phyloP scores from a whole-genome alignment of 2,329 filamentous ascomycete species.

The Exophiala spinifera region DNA sequence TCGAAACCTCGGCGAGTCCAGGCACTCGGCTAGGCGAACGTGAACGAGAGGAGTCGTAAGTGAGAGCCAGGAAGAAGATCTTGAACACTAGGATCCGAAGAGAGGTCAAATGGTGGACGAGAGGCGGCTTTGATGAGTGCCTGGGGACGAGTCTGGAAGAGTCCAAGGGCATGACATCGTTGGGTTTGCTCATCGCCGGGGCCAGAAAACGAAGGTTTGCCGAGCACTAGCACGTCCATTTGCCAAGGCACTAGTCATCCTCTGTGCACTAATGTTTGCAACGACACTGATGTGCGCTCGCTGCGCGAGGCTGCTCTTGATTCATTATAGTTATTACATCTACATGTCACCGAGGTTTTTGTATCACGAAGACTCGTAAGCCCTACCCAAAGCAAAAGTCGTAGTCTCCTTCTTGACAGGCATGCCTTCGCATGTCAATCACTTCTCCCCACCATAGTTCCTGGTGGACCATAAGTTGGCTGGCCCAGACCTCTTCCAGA shows the following conservation, averaged over 20 bases:
- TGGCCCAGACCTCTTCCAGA: not conserved
- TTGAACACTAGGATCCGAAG: not conserved
- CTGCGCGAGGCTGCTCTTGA: not conserved
- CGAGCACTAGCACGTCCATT: not conserved
- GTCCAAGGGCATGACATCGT: constrained; percentile 17
- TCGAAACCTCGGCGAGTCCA: not conserved
- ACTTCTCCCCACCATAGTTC: constrained; percentile 2
- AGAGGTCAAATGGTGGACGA: not conserved
- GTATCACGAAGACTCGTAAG: not conserved
- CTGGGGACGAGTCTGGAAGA: constrained; percentile 7
- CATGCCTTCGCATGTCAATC: not conserved
- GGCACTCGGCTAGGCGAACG: not conserved
- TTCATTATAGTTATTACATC: too few relatives aligned
- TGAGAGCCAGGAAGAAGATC: too few relatives aligned
- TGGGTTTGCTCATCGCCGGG: not conserved
- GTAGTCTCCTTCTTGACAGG: not conserved
- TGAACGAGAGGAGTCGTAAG: not conserved
- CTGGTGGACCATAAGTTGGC: not conserved
- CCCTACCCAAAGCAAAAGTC: constrained; percentile 7
- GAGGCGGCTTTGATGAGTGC: constrained; percentile 7
- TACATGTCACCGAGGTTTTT: not conserved
- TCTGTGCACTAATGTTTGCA: not conserved
- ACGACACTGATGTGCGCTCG: not conserved
- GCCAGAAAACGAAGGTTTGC: constrained; percentile 7
- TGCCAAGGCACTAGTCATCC: not conserved